These are phyloP conservation scores for Penicillium herquei DNA, from an alignment of 495 filamentous ascomycete species.

Conservation along the genomic window DNA sequence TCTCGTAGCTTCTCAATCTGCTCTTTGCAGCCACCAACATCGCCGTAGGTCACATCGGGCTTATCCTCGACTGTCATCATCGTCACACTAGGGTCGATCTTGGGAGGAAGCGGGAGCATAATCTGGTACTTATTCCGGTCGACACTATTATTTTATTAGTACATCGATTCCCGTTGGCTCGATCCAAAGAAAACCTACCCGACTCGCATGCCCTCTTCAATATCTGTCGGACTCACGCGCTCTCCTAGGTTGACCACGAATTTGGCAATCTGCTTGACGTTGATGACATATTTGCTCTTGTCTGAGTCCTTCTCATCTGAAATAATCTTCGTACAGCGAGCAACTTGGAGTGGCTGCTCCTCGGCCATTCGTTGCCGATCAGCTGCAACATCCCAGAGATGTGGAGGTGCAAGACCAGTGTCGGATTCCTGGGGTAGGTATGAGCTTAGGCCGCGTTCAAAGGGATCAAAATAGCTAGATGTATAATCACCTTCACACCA, in stretches of 20 bases:
- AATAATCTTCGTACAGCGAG: conserved; percentile 98
- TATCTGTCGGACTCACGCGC: conserved; percentile 95
- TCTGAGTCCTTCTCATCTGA: conserved; percentile 93
- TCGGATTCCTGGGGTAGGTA: conserved; percentile 77
- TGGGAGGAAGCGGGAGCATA: conserved; percentile 91
- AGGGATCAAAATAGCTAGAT: conserved; percentile 10
- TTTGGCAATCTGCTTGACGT: conserved; percentile 99
- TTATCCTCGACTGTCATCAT: conserved; percentile 99
- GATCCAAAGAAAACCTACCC: conserved; percentile 51
- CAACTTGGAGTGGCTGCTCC: conserved; percentile 96
- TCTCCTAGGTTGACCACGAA: conserved; percentile 98
- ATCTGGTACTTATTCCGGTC: conserved; percentile 99
- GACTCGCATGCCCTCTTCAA: conserved; percentile 98
- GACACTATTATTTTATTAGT: conserved; percentile 56
- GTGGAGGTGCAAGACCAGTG: conserved; percentile 94
- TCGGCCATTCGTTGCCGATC: conserved; percentile 97
- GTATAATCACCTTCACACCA: conserved; percentile 60
- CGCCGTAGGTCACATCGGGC: conserved; percentile 97
- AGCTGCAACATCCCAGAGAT: conserved; percentile 97
- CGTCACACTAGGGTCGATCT: conserved; percentile 98
- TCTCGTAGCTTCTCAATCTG: conserved; percentile 98
- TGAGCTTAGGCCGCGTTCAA: conserved; percentile 20
- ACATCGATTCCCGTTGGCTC: not conserved
- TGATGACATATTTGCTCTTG: conserved; percentile 99
- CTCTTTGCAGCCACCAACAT: conserved; percentile 98